phyloP scores from a whole-genome alignment of 345 rosid genomes.

The Cardamine chenopodiifolia region DNA sequence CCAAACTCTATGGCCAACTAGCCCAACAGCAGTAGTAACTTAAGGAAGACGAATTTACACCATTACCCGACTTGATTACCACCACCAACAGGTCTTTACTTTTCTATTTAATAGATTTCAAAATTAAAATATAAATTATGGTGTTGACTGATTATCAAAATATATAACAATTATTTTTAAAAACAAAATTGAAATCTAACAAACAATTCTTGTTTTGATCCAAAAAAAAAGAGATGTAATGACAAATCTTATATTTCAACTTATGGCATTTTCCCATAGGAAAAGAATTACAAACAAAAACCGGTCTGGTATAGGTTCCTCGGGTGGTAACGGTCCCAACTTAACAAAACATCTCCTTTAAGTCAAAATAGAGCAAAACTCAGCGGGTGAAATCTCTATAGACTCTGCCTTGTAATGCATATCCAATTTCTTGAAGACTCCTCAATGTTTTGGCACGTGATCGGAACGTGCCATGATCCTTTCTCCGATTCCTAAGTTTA shows the following conservation, averaged over 20 bases:
- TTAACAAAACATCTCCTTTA: not conserved
- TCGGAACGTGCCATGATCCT: constrained; percentile 86
- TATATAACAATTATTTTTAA: too few relatives aligned
- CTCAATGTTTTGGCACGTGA: constrained; percentile 36
- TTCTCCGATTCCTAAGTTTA: constrained; percentile 71
- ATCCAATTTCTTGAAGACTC: constrained; percentile 55
- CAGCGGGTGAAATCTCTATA: not conserved
- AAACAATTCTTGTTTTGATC: too few relatives aligned
- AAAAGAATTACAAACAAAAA: not conserved
- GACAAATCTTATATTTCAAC: not conserved
- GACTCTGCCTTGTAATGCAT: constrained; percentile 51
- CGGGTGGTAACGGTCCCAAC: not conserved
- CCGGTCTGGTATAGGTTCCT: not conserved
- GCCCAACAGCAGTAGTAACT: not conserved
- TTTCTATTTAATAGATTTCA: too few relatives aligned
- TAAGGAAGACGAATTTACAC: not conserved
- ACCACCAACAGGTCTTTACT: not conserved
- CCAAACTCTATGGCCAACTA: not conserved
- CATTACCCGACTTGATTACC: not conserved
- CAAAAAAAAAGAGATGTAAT: too few relatives aligned
- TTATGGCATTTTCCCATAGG: not conserved
- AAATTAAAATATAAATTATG: too few relatives aligned
- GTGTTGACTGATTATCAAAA: too few relatives aligned
- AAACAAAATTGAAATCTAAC: too few relatives aligned
- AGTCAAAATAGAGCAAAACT: not conserved